A percentile compares a stretch with the other conserved stretches of the same genome.
These are phyloP conservation scores for Schwanniomyces occidentalis DNA, from an alignment of 805 yeast species.

Conservation along the genomic window DNA sequence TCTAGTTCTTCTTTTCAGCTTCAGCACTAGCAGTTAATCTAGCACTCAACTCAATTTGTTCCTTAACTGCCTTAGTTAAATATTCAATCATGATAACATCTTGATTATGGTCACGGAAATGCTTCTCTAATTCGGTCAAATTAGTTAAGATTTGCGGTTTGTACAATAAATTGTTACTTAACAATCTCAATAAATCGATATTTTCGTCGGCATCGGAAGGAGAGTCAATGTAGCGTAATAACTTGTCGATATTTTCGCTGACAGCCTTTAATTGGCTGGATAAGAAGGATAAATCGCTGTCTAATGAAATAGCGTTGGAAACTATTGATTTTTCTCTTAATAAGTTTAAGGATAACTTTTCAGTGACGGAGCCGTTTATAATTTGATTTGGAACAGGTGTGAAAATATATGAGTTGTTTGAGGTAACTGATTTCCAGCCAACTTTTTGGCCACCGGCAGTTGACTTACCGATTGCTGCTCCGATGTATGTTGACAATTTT, in stretches of 20 bases:
- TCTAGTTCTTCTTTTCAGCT: constrained; percentile 17
- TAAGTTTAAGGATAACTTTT: constrained; percentile 55
- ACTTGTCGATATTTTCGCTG: constrained; percentile 47
- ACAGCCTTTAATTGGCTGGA: constrained; percentile 47
- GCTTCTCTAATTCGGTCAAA: constrained; percentile 52
- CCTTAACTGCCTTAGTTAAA: constrained; percentile 78
- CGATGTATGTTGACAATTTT: constrained; percentile 65
- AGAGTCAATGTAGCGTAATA: constrained; percentile 48
- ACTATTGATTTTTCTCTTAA: constrained; percentile 37
- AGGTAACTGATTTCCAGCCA: constrained; percentile 40
- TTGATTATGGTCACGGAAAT: constrained; percentile 71
- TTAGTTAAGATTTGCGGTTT: constrained; percentile 52
- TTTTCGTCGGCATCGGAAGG: constrained; percentile 45
- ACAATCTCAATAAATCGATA: constrained; percentile 62
- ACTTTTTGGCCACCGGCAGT: constrained; percentile 16
- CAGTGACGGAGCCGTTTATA: constrained; percentile 52
- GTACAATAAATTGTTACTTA: constrained; percentile 56
- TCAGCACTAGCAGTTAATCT: constrained; percentile 57
- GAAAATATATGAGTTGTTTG: constrained; percentile 56
- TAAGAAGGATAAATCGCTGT: constrained; percentile 48
- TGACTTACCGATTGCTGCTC: constrained; percentile 66
- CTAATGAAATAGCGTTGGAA: constrained; percentile 28
- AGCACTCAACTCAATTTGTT: constrained; percentile 78
- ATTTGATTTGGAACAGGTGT: constrained; percentile 73
- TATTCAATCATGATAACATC: constrained; percentile 82